Conservation (phyloP, 2,329 filamentous ascomycete genomes). For the Colletotrichum kahawae region DNA sequence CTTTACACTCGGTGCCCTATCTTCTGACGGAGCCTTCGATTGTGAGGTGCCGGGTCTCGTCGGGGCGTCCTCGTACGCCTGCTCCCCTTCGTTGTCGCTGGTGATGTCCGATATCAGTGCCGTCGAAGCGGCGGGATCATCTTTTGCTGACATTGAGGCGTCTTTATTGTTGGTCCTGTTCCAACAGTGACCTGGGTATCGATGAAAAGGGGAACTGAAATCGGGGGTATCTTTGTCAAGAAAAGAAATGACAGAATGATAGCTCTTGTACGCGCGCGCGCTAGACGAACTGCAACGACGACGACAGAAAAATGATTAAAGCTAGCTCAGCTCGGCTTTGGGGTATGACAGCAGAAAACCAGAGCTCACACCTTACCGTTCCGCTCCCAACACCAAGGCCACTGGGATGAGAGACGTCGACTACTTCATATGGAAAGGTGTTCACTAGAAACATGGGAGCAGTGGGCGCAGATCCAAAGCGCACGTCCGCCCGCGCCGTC, state of each 20-base stretch:
- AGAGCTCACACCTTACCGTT: background rate
- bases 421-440: slow-evolving; percentile 22
- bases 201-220: background rate
- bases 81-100: slow-evolving; percentile 2
- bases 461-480: slow-evolving; percentile 3
- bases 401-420: background rate
- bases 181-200: background rate
- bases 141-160: slow-evolving; percentile 3
- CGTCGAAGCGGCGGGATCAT: background rate
- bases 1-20: background rate
- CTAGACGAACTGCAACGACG: slow-evolving; percentile 5
- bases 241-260: slow-evolving; percentile 2
- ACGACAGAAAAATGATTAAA: background rate
- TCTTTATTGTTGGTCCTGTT: background rate
- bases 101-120: background rate
- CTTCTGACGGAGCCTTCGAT: slow-evolving; percentile 5
- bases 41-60: background rate
- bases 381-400: background rate
- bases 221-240: background rate
- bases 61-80: slow-evolving; percentile 16
- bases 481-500: slow-evolving; percentile 13
- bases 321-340: background rate
- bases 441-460: background rate
- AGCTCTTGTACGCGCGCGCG: slow-evolving; percentile 6
- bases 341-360: slow-evolving; percentile 5